Base-by-base conservation (phyloP, 495 filamentous ascomycete species). In the Rhypophila decipiens region DNA sequence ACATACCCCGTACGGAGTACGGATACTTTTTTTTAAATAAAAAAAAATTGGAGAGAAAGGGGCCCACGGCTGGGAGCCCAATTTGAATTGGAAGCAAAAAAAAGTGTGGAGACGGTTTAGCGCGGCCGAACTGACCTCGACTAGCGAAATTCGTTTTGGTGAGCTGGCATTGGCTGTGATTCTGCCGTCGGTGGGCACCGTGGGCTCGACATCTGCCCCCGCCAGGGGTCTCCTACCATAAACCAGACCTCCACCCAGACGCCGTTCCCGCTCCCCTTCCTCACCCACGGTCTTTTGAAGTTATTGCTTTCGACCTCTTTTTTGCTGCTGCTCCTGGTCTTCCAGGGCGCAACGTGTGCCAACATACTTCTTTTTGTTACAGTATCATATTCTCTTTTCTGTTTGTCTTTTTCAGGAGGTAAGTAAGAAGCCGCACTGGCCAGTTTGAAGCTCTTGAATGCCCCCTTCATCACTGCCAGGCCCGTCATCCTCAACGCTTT, bases 261-360 rank as follows among this genome's bases (percentile, higher is more conserved):
- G 57, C 60, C 66, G 54, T 60, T 58, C 54, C 43, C 55, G n/a
- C 41, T 54, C 45, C 46, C 49, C 51, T 44, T 53, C 42, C 53
- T 53, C 57, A 58, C 53, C 58, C 60, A 62, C 60, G 52, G 59
- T 62, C 63, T 60, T 61, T 63, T 60, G 57, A 60, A 63, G 51
- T n/a, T 53, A 55, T 50, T 57, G 53, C 45, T 57, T 46, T 44
- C 48, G 42, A 39, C 7, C 7, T 31, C 44, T 46, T 44, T 39
- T 55, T 60, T 62, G 54, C 56, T 62, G 57, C 24, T 59, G 55
- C 61, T 57, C 65, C 64, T 64, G 63, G 61, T 53, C 35, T 57
- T n/a, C 63, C 63, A 63, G 63, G 66, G 50, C 59, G 65, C 65
- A 57, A 44, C 54, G 49, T 61, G 61, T 65, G 56, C 56, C 53